Evolutionary conservation across 1,284 basidiomycete genomes (phyloP).

Genomic region (Tilletiopsis washingtonensis): DNA sequence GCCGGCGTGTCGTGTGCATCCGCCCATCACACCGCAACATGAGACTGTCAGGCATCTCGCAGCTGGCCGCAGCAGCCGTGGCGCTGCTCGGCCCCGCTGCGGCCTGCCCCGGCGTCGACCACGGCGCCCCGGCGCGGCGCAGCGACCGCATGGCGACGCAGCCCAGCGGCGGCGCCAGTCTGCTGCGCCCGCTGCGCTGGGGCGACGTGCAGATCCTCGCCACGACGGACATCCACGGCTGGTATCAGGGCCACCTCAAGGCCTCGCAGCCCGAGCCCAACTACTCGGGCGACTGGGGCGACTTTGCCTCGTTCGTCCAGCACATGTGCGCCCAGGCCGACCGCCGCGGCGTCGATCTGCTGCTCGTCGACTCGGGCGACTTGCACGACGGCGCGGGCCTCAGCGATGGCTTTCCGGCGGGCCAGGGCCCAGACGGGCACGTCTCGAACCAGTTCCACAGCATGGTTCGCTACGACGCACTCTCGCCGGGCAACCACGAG

Average conservation of each 20-base stretch:
- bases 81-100: no score
- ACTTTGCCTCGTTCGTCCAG: conserved; percentile 41
- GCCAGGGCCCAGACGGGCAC: conserved; percentile 33
- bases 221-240: conserved; percentile 69
- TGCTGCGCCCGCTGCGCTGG: conserved; percentile 58
- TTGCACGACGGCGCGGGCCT: conserved; percentile 44
- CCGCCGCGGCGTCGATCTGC: conserved; percentile 35
- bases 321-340: conserved; percentile 36
- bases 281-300: conserved; percentile 43
- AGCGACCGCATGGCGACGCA: conserved; percentile 10
- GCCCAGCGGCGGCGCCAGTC: conserved; percentile 9
- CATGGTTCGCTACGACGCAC: conserved; percentile 64
- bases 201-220: conserved; percentile 70
- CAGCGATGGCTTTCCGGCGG: conserved; percentile 31
- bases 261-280: conserved; percentile 42
- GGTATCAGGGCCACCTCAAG: conserved; percentile 36
- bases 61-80: no score
- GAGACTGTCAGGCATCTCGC: no score
- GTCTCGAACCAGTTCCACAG: conserved; percentile 52
- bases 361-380: conserved; percentile 43
- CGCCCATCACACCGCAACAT: no score
- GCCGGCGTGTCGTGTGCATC: no score
- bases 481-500: conserved; percentile 79
- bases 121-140: conserved; percentile 3
- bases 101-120: conserved; percentile 11